Base-by-base conservation (phyloP, 371 early-diverging fungal genomes). In the Apophysomyces elegans region DNA sequence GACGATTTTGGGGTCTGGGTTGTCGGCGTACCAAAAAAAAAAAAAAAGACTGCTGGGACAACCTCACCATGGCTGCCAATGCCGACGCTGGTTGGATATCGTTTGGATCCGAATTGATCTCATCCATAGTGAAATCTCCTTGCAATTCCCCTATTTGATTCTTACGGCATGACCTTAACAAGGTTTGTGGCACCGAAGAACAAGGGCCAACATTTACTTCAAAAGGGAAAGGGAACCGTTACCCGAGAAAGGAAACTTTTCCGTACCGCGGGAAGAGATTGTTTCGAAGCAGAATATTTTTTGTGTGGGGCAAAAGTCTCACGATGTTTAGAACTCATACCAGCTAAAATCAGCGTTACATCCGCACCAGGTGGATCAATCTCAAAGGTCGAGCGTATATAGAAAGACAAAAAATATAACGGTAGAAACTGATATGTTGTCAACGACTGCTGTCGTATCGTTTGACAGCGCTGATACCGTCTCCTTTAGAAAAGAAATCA, bases 221-320 rank as follows among this genome's bases (percentile, higher is more conserved):
- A 50, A 50, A 50, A 50, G 54, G 54, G 7, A 50, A 50, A 21
- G 54, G 54, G 21, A 50, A 50, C 21, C 21, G 3, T 26, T 26
- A 50, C n/a, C 54, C 54, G 16, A 50, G 54, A 50, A 50, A 50
- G 50, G 54, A 26, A 50, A 50, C 54, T 21, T 50, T 21, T 50
- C 54, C 54, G 54, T 50, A 16, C 54, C 54, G 54, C 54, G 54
- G 54, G 54, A 21, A 26, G 32, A 26, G 32, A 26, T 26, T 1
- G 54, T 21, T 50, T 21, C 54, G 9, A 18, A 0, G 12, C 46
- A 45, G 12, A 13, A 45, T 16, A 21, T 50, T 50, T 50, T 50
- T 50, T 50, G 16, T 50, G 54, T 50, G 54, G 54, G 54, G 54
- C 54, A 41, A 41, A 26, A 41, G 14, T 18, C 47, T 9, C 54